phyloP scores from a whole-genome alignment of 192 early-diverging fungal genomes.

The Coemansia sp. region DNA sequence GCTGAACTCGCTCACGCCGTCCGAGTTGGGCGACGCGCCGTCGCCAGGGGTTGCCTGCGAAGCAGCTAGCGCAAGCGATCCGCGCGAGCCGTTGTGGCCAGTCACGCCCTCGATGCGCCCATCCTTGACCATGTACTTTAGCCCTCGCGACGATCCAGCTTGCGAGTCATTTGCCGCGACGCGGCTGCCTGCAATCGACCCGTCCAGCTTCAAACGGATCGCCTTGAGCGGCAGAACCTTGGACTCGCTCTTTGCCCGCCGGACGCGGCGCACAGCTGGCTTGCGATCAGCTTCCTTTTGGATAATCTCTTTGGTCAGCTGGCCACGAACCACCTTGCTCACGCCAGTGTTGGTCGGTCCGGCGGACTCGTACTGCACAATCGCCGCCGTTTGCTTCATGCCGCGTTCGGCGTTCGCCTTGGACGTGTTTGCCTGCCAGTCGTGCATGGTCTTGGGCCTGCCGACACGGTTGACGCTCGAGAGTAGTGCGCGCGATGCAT shows the following conservation, averaged over 20 bases:
- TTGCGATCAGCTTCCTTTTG: constrained; percentile 22
- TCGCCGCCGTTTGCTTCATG: constrained; percentile 7
- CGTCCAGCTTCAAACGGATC: constrained; percentile 36
- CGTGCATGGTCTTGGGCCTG: constrained; percentile 9
- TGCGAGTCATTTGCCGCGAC: not conserved
- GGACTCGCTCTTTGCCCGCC: constrained; percentile 38
- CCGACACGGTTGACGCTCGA: constrained; percentile 4
- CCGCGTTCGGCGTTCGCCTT: constrained; percentile 7
- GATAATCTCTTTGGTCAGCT: constrained; percentile 23
- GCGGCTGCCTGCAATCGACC: constrained; percentile 22
- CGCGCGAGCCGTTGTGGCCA: not conserved
- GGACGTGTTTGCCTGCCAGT: constrained; percentile 9
- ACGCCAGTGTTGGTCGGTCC: constrained; percentile 26
- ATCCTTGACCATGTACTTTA: constrained; percentile 15
- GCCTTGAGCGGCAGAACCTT: constrained; percentile 44
- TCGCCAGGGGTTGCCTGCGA: not conserved
- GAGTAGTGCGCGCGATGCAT: constrained; percentile 20
- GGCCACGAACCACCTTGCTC: constrained; percentile 34
- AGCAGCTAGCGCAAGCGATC: not conserved
- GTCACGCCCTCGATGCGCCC: constrained; percentile 3
- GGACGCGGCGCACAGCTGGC: constrained; percentile 33
- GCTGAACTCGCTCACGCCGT: constrained; percentile 23
- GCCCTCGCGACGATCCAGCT: not conserved
- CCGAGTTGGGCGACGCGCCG: not conserved
- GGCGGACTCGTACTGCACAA: constrained; percentile 30